Base-by-base conservation (phyloP, 768 basidiomycete species). In the Lepiota brunneoincarnata region DNA sequence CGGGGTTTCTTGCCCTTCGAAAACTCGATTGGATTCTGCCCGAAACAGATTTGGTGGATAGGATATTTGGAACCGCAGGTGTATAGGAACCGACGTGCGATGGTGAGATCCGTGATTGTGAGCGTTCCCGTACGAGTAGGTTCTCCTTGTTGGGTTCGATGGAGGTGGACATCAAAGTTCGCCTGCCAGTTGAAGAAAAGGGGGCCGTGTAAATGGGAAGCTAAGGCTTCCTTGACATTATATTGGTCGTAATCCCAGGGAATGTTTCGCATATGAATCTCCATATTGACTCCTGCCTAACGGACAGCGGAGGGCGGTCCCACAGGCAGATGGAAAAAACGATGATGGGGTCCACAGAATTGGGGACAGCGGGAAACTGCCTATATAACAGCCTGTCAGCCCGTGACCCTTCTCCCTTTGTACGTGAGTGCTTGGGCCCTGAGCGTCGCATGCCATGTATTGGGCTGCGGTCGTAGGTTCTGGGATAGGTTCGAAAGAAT, bases 131-230 rank as follows among this genome's bases (percentile, higher is more conserved):
- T 64, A 4, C 81, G 78, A 5, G 61, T 56, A 54, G 79, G 75
- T n/a, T 56, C 56, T 9, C 58, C 64, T 11, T 54, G 51, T 0
- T 67, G 58, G 28, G 54, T 42, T 38, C 51, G 69, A 62, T 78
- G 76, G 14, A 84, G 68, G 42, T 66, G 63, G 2, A 84, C 73
- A 28, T 81, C 70, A 55, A 86, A 86, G 58, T 85, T 86, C 14
- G 81, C 59, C 1, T 62, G 74, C 1, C 18, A 17, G 1, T 44
- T 47, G 3, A 66, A 59, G 61, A 77, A 82, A 2, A 59, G 62
- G 2, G 71, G 68, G 1, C 59, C 51, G 58, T 87, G 84, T 1
- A 87, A 68, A 48, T 79, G 60, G 0, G 28, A 56, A 3, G 77
- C 77, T 12, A 87, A 60, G 6, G 64, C 63, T 0, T 55, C 58